Conservation (phyloP, 768 basidiomycete genomes). For the Xerocomellus intermedius region DNA sequence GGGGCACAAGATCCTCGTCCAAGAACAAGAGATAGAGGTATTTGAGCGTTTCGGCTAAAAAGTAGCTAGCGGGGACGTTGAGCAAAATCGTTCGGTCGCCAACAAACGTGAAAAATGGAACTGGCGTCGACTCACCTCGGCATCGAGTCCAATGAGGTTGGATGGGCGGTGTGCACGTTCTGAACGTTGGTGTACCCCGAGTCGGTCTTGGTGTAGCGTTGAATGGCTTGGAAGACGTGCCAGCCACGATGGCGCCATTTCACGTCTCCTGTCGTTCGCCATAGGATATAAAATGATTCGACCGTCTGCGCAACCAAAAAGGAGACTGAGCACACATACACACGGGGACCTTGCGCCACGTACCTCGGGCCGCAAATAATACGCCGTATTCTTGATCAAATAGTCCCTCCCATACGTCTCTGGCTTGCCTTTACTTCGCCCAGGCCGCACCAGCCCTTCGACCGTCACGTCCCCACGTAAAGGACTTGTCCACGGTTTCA, state of each 20-base stretch:
- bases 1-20: conserved; percentile 55
- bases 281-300: conserved; percentile 70
- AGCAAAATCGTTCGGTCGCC: conserved; percentile 15
- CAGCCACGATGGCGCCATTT: conserved; percentile 73
- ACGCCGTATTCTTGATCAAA: conserved; percentile 39
- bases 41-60: conserved; percentile 63
- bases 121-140: conserved; percentile 46
- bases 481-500: conserved; percentile 20
- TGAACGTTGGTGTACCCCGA: conserved; percentile 60
- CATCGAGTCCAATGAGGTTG: conserved; percentile 52
- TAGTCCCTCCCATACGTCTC: conserved; percentile 51
- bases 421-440: background rate
- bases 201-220: conserved; percentile 53
- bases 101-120: background rate
- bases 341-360: conserved; percentile 13
- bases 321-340: background rate
- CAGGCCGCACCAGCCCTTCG: background rate
- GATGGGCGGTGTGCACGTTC: conserved; percentile 41
- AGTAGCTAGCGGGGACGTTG: conserved; percentile 36
- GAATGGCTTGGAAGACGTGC: conserved; percentile 65
- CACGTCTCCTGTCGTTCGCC: conserved; percentile 63
- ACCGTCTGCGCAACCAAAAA: conserved; percentile 48
- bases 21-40: conserved; percentile 71
- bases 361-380: conserved; percentile 72
- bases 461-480: conserved; percentile 1